Conservation (phyloP, 352 stramenopile species). For the Globisporangium uncinulatum region DNA sequence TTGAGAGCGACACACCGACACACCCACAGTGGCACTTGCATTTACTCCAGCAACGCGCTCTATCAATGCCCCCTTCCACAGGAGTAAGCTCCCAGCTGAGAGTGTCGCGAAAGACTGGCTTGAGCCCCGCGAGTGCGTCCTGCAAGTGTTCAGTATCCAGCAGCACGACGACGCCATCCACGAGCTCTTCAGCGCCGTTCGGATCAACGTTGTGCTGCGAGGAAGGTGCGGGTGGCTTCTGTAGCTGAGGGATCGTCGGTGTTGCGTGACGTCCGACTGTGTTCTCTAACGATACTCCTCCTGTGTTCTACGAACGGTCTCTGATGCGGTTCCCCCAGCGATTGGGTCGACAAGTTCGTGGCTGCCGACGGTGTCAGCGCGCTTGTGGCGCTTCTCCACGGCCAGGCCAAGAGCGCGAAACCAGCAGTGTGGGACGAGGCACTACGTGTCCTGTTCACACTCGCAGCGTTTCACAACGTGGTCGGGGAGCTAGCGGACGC, state of each 20-base stretch:
- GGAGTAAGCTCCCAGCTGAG: constrained; percentile 36
- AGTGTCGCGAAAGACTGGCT: constrained; percentile 40
- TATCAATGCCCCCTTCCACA: constrained; percentile 1
- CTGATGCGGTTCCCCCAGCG: constrained; percentile 14
- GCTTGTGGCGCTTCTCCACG: constrained; percentile 31
- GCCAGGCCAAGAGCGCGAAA: constrained; percentile 13
- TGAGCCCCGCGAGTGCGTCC: constrained; percentile 40
- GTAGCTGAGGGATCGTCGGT: neutral
- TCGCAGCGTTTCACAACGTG: constrained; percentile 29
- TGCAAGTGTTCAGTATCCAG: constrained; percentile 34
- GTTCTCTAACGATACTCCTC: neutral
- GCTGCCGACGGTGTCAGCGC: constrained; percentile 32
- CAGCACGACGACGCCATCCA: constrained; percentile 26
- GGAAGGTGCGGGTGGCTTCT: constrained; percentile 21
- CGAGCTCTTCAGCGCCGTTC: constrained; percentile 53
- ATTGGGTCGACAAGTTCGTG: constrained; percentile 55
- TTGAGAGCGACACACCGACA: neutral
- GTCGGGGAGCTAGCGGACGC: constrained; percentile 25
- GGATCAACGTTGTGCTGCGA: constrained; percentile 55
- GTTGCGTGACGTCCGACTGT: neutral
- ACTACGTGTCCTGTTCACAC: constrained; percentile 41
- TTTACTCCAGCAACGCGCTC: neutral
- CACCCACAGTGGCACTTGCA: neutral
- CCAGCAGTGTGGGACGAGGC: constrained; percentile 29
- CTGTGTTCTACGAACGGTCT: too few species aligned